Evolutionary conservation across 257 asterid genomes (phyloP), one percentile per base, ranked within the genome.

Genomic region (Solanum rostratum): DNA sequence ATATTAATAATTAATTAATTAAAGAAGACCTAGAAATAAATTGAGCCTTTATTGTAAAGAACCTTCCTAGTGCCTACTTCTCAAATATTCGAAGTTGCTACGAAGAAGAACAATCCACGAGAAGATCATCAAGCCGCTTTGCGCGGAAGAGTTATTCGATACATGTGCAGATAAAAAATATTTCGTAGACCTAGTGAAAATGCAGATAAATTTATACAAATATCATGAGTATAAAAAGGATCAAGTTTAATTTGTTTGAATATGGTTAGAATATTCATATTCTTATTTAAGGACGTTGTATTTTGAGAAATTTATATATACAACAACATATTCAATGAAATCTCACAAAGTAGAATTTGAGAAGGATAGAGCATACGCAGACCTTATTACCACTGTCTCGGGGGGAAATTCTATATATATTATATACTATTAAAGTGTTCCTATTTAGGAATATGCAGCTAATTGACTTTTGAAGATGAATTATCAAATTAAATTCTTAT

Each of bases 161-260:
- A 33, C 4, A 30, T 33, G 0, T 8, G n/a, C 0, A 30, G 19
- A 2, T 30, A 2, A 2, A 3, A 29, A 14, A 7, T 65, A 65
- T 3, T 14, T 29, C 2, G 7, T 65, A 14, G 20, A 16, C 1
- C 10, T 63, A 63, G 11, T 63, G 1, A n/a, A 18, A 13, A n/a
- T 0, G 22, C 60, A 1, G 1, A 10, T 1, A 62, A 62, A 2
- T 2, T 62, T 3, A 5, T 1, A 0, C 0, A 1, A 6, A 24
- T 3, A 62, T 2, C 14, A 12, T 12, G 2, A 24, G 27, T 62
- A 62, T 62, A 24, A n/a, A 1, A 59, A 9, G 22, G 29, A 16
- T 10, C 3, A 13, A 30, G 1, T 33, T 1, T 2, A 30, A 3
- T 33, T 3, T 2, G 7, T 66, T 66, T 30, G 7, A 15, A 65